Conservation (phyloP, 345 rosid genomes). For the Moricandia arvensis region DNA sequence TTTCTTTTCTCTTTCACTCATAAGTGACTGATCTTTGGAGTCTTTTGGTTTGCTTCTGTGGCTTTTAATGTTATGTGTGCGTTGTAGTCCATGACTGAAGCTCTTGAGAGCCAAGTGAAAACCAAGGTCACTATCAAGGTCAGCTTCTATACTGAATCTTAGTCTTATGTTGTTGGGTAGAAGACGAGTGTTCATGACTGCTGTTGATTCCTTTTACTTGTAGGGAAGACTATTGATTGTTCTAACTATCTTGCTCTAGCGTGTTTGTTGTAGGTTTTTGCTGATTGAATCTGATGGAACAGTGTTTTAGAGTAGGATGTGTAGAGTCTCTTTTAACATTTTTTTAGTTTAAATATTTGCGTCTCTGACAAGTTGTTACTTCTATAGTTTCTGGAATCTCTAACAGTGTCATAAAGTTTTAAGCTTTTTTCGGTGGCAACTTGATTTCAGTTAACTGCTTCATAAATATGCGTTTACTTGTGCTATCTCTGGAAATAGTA, state of each 20-base stretch:
- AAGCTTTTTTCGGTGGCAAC: not conserved
- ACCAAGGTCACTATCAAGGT: conserved; percentile 89
- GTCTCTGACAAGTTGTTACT: too few relatives aligned
- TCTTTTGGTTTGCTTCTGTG: not conserved
- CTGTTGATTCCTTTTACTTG: not conserved
- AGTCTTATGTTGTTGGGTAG: not conserved
- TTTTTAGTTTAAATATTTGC: too few relatives aligned
- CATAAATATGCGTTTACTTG: not conserved
- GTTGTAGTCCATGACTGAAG: conserved; percentile 91
- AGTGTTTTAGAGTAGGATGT: too few relatives aligned
- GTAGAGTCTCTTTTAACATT: too few relatives aligned
- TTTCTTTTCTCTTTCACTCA: conserved; percentile 12
- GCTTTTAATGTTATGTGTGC: not conserved
- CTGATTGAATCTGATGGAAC: not conserved
- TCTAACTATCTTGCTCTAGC: not conserved
- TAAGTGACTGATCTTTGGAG: not conserved
- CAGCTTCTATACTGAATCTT: conserved; percentile 4
- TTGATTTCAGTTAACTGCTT: not conserved
- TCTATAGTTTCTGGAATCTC: not conserved
- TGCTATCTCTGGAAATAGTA: not conserved
- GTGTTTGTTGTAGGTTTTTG: not conserved
- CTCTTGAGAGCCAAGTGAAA: conserved; percentile 85
- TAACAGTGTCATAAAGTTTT: not conserved
- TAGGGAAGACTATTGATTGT: not conserved
- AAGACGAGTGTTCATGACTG: not conserved